Conservation (phyloP, 306 rosid genomes). For the Spatholobus suberectus region DNA sequence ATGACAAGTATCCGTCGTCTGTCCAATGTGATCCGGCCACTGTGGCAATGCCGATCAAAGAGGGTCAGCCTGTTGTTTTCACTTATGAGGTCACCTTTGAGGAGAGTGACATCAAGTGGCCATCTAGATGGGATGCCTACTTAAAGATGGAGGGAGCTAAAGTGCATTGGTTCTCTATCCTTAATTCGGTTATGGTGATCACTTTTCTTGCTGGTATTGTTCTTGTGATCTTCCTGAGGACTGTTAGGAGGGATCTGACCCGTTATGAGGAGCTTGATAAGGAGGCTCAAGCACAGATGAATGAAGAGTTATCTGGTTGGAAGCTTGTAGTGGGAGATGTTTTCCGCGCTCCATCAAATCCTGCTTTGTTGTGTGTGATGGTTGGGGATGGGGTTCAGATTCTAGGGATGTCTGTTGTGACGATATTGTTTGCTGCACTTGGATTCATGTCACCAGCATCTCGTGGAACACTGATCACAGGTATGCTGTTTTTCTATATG, state of each 20-base stretch:
- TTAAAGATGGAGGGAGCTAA: conserved; percentile 87
- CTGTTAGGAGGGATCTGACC: conserved; percentile 76
- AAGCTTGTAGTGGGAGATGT: conserved; percentile 88
- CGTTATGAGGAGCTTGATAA: conserved; percentile 85
- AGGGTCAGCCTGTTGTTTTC: conserved; percentile 67
- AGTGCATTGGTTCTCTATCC: conserved; percentile 86
- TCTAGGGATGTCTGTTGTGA: conserved; percentile 83
- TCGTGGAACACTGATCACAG: conserved; percentile 71
- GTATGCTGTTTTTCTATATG: conserved; percentile 78
- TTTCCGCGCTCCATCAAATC: conserved; percentile 69
- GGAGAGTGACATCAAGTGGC: conserved; percentile 88
- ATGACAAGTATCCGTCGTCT: conserved; percentile 52
- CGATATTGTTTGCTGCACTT: conserved; percentile 80
- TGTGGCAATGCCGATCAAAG: conserved; percentile 67
- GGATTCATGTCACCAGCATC: conserved; percentile 91
- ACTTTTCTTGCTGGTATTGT: conserved; percentile 79
- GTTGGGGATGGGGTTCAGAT: conserved; percentile 85
- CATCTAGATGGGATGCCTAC: conserved; percentile 88
- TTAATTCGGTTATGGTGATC: conserved; percentile 78
- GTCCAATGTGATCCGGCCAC: conserved; percentile 67
- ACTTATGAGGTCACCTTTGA: conserved; percentile 75
- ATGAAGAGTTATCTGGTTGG: conserved; percentile 84
- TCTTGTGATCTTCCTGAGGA: conserved; percentile 75
- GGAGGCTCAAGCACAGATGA: conserved; percentile 87
- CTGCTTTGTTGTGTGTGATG: conserved; percentile 71